Base-by-base conservation (phyloP, 164 flowering plant species). In the Dillenia turbinata region DNA sequence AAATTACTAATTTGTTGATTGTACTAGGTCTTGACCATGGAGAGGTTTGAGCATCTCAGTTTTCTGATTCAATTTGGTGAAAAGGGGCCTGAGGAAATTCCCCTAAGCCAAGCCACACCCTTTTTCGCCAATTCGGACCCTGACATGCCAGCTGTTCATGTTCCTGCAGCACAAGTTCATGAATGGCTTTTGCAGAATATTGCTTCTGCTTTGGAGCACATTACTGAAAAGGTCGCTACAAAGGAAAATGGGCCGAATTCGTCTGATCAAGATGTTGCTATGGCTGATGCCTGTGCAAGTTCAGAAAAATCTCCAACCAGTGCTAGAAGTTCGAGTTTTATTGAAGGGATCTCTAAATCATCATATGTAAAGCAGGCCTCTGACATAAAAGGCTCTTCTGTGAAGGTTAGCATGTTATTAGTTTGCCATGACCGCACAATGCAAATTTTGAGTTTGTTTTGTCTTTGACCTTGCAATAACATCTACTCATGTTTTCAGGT, bases 101-200 rank as follows among this genome's bases (percentile, higher is more conserved):
- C 83, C 6, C 71, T 95, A 77, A 83, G 94, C 73, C 97, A 95
- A 69, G 84, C 84, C 63, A 79, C 96, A 56, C 97, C 97, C 6
- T 95, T 95, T 78, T 95, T 95, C 74, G 96, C 97, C 52, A 95
- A 95, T 81, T 92, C 97, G 49, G 97, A 95, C 79, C 97, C 97
- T 15, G 96, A 95, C 69, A 95, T 95, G 99, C 97, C 97, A 55
- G 97, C 97, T 59, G 89, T 79, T 61, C 94, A 96, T 69, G 93
- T 95, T 67, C 89, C 94, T 69, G 97, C 96, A 17, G 50, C 86
- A 49, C 96, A 86, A 75, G 91, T 89, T 66, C 97, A 85, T 85
- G 99, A 92, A 50, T 95, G 97, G 97, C 68, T 95, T 76, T 61
- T 81, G 47, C 83, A 89, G 69, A 83, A 78, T 69, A 82, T 95